Evolutionary conservation across 495 filamentous ascomycete species (phyloP).

Genomic region (Cercophora sp.): DNA sequence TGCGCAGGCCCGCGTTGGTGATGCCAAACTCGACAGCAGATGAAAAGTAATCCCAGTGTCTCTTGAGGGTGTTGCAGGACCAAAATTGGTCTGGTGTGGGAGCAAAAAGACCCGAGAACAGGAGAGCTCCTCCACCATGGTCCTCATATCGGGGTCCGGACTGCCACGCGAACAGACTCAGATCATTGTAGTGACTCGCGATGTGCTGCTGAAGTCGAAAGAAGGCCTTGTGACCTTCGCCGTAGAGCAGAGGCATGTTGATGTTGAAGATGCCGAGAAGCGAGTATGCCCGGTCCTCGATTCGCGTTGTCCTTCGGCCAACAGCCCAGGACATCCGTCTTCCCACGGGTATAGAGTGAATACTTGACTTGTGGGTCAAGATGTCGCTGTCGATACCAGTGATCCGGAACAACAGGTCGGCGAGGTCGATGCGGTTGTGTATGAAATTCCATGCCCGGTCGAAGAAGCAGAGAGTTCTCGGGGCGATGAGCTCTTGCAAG

Average conservation of each 20-base stretch:
- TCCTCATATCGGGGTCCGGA: no score
- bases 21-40: background rate
- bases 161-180: background rate
- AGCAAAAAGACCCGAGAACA: background rate
- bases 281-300: constrained; percentile 11
- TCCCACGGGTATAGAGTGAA: background rate
- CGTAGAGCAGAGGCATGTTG: constrained; percentile 6
- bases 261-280: constrained; percentile 13
- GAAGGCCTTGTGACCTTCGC: background rate
- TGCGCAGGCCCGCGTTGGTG: background rate
- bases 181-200: background rate
- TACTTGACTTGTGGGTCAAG: background rate
- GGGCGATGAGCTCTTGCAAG: background rate
- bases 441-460: background rate
- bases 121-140: no score
- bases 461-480: background rate
- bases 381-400: background rate
- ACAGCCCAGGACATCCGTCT: constrained; percentile 6
- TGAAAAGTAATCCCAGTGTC: background rate
- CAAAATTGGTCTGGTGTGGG: background rate
- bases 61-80: background rate
- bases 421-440: background rate
- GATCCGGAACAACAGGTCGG: background rate
- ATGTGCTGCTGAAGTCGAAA: background rate
- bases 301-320: constrained; percentile 4